Base-by-base conservation (phyloP, 495 filamentous ascomycete genomes). In the Extremus antarcticus region DNA sequence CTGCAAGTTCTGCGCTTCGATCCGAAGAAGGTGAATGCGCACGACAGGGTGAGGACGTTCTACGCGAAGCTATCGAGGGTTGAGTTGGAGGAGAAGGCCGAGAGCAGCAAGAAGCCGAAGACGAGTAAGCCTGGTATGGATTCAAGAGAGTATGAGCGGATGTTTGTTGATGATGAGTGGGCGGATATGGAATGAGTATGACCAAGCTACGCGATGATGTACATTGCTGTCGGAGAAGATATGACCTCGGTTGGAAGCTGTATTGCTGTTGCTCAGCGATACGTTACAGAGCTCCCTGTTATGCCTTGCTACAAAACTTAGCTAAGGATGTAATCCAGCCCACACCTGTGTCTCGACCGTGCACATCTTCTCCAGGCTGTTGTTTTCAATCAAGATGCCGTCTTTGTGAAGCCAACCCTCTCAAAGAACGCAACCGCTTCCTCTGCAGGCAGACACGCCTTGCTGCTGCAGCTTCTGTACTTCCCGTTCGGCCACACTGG, bases 1-100 rank as follows among this genome's bases (percentile, higher is more conserved):
- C 74, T 98, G 21, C 90, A 96, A 65, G 91, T 98, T 9, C 72
- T 88, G 25, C 75, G 87, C 38, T 98, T 98, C 62, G 86, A 95
- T 57, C 86, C 88, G 60, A 78, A 71, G 40, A 95, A 94, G 72
- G 90, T 98, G 20, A 89, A 95, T 83, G 92, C 92, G 15, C 94
- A 98, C 64, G 83, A 90, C 1, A 82, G 78, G 59, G 92, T 98
- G 13, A 75, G 84, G 17, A 76, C 73, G 1, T 98, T 98, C 67
- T 98, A 98, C 67, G 75, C 79, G 51, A 82, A 84, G 54, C 73
- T 98, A 32, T 84, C 86, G 70, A 61, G 83, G 40, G 74, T 71
- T 4, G 69, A 71, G 56, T 25, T 62, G 38, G 59, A 25, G 43
- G 54, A 61, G 53, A 24, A 20, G 45, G 25, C 39, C 20, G 48